Evolutionary conservation across 2,329 filamentous ascomycete species (phyloP).

Genomic region (Epichloe hybrida): DNA sequence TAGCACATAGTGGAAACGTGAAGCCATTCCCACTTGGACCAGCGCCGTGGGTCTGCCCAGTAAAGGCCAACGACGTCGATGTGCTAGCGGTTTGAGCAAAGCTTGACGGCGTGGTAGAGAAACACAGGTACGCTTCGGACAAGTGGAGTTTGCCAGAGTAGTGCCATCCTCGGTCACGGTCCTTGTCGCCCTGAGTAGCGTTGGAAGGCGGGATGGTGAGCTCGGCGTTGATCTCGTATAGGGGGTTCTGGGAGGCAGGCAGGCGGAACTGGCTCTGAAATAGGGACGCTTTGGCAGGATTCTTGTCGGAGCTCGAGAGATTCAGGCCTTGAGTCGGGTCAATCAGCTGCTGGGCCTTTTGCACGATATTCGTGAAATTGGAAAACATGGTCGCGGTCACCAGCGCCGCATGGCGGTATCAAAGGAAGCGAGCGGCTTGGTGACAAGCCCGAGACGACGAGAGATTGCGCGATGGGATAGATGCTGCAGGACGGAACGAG

Average conservation of each 20-base stretch:
- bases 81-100: constrained; percentile 71
- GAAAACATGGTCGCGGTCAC: constrained; percentile 39
- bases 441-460: constrained; percentile 1
- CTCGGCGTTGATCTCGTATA: constrained; percentile 94
- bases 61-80: constrained; percentile 70
- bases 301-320: constrained; percentile 59
- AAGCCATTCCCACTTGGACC: constrained; percentile 94
- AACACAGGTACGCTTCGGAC: constrained; percentile 90
- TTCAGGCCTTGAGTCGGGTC: constrained; percentile 71
- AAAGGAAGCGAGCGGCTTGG: neutral
- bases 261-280: constrained; percentile 96
- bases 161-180: constrained; percentile 63
- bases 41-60: constrained; percentile 82
- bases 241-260: constrained; percentile 77
- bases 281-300: constrained; percentile 80
- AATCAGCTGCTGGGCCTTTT: constrained; percentile 91
- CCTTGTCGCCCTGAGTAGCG: constrained; percentile 55
- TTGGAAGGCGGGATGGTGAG: constrained; percentile 71
- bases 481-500: neutral
- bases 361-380: constrained; percentile 65
- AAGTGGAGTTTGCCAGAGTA: constrained; percentile 89
- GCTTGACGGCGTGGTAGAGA: constrained; percentile 84
- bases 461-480: neutral
- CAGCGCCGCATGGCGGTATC: constrained; percentile 26
- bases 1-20: constrained; percentile 81